These are phyloP conservation scores for Peronospora farinosa DNA, from an alignment of 352 stramenopile genomes.

Conservation along the genomic window DNA sequence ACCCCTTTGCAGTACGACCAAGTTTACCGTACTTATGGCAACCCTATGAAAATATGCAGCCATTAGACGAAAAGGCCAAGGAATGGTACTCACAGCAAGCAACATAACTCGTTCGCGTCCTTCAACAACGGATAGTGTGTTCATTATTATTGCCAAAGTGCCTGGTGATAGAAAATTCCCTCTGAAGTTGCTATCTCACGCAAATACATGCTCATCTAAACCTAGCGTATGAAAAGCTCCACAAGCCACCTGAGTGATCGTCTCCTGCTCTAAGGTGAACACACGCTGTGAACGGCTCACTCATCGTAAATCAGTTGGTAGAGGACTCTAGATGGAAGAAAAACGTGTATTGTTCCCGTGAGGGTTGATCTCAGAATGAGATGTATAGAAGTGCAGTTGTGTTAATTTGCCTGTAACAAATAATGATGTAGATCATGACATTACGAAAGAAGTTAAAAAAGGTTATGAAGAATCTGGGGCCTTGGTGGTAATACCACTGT, in stretches of 20 bases:
- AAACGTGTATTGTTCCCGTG: too few species aligned
- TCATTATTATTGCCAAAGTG: slow-evolving; percentile 19
- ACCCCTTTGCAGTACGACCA: slow-evolving; percentile 32
- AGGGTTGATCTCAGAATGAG: too few species aligned
- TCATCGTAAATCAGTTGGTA: slow-evolving; percentile 36
- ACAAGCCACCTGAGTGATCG: slow-evolving; percentile 53
- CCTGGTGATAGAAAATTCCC: slow-evolving; percentile 31
- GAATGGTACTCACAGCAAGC: slow-evolving; percentile 74
- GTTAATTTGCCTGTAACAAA: too few species aligned
- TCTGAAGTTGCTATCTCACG: slow-evolving; percentile 55
- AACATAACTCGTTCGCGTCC: slow-evolving; percentile 52
- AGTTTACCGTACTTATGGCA: slow-evolving; percentile 65
- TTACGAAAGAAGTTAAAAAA: too few species aligned
- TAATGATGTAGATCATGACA: too few species aligned
- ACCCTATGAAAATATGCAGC: slow-evolving; percentile 63
- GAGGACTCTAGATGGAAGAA: too few species aligned
- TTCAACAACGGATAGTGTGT: slow-evolving; percentile 38
- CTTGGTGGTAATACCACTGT: too few species aligned
- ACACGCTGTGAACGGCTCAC: slow-evolving; percentile 38
- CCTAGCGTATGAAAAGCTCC: slow-evolving; percentile 69
- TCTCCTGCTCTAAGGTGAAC: slow-evolving; percentile 24
- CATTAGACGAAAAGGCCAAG: slow-evolving; percentile 51
- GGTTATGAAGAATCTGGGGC: too few species aligned
- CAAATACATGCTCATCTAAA: slow-evolving; percentile 67
- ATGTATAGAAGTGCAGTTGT: too few species aligned